Conservation (phyloP, 192 early-diverging fungal genomes). For the Entomortierella beljakovae region DNA sequence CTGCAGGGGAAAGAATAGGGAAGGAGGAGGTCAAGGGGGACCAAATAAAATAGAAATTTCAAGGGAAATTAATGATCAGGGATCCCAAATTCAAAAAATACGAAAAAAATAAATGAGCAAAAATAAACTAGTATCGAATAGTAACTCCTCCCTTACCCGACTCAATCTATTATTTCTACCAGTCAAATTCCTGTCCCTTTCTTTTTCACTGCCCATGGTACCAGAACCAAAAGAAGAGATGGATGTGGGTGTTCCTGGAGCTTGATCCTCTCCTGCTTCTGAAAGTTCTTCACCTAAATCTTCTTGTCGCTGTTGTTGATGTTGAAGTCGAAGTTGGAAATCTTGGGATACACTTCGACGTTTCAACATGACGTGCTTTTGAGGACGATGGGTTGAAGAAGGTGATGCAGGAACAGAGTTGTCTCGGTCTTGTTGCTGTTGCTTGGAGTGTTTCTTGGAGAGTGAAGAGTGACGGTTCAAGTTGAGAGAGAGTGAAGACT, state of each 20-base stretch:
- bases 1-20: background rate
- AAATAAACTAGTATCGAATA: background rate
- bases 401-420: constrained; percentile 28
- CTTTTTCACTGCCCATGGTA: constrained; percentile 26
- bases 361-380: constrained; percentile 45
- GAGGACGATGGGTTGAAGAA: constrained; percentile 32
- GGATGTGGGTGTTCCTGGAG: constrained; percentile 41
- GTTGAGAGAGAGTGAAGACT: constrained; percentile 27
- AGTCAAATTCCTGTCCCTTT: constrained; percentile 16
- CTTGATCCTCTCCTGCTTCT: constrained; percentile 39
- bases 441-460: constrained; percentile 27
- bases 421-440: constrained; percentile 22
- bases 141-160: constrained; percentile 15
- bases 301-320: constrained; percentile 41
- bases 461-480: constrained; percentile 37
- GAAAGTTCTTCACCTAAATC: constrained; percentile 40
- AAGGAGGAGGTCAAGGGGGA: no score
- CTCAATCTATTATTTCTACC: constrained; percentile 22
- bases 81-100: background rate
- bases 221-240: constrained; percentile 40
- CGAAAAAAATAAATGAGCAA: background rate
- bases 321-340: constrained; percentile 36
- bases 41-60: background rate
- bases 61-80: background rate
- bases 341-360: constrained; percentile 43